These are phyloP conservation scores for Aphanomyces invadans DNA, from an alignment of 352 stramenopile species.

Conservation along the genomic window DNA sequence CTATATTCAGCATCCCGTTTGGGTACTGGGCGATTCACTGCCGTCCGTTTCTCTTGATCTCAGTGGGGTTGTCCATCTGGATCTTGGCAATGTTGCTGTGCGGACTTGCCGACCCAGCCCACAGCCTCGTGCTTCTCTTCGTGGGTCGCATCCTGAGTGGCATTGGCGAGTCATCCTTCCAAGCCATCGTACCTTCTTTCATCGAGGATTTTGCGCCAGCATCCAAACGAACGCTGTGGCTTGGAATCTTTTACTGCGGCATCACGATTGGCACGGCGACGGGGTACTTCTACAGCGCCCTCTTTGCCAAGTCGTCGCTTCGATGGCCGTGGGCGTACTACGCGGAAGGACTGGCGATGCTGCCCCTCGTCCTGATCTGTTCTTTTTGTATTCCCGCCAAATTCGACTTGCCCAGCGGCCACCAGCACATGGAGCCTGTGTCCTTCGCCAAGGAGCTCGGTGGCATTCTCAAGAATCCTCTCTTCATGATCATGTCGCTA, in stretches of 20 bases:
- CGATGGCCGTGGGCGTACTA: constrained; percentile 83
- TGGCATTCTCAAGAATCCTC: constrained; percentile 49
- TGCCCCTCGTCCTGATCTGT: constrained; percentile 56
- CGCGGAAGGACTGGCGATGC: constrained; percentile 78
- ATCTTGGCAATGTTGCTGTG: constrained; percentile 80
- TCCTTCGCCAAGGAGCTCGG: constrained; percentile 40
- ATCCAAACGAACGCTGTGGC: constrained; percentile 65
- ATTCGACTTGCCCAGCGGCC: constrained; percentile 32
- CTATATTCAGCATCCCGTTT: constrained; percentile 84
- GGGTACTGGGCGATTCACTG: constrained; percentile 82
- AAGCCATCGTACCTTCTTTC: constrained; percentile 87
- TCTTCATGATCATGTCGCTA: constrained; percentile 76
- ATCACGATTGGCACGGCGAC: constrained; percentile 87
- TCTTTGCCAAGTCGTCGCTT: constrained; percentile 43
- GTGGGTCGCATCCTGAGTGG: constrained; percentile 82
- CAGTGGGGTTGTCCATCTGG: constrained; percentile 84
- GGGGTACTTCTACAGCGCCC: constrained; percentile 85
- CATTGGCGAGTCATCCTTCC: constrained; percentile 87
- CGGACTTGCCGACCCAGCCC: constrained; percentile 54
- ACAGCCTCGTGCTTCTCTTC: constrained; percentile 88
- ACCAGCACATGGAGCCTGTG: not conserved
- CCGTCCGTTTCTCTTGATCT: constrained; percentile 86
- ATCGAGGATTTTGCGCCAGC: constrained; percentile 83
- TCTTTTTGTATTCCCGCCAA: constrained; percentile 49
- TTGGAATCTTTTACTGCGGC: constrained; percentile 88